Conservation (phyloP, 345 rosid genomes). For the Cardamine occulta region DNA sequence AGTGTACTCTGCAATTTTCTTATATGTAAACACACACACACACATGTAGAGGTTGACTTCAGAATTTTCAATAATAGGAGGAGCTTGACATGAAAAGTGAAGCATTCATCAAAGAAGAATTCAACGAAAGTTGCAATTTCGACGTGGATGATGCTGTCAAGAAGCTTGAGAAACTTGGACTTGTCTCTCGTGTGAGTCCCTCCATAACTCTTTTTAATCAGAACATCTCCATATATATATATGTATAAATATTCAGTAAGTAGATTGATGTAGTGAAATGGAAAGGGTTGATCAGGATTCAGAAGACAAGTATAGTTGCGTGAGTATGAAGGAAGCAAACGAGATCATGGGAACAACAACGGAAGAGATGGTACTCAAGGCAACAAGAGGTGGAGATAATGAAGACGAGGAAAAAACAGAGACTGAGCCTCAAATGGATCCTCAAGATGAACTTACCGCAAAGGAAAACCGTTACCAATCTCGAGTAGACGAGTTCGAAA, state of each 20-base stretch:
- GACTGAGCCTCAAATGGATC: conserved; percentile 16
- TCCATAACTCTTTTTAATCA: conserved; percentile 1
- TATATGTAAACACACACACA: too few species aligned
- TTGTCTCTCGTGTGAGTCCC: conserved; percentile 56
- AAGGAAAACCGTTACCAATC: conserved; percentile 33
- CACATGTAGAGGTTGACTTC: background rate
- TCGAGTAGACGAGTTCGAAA: conserved; percentile 8
- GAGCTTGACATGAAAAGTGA: conserved; percentile 68
- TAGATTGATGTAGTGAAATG: conserved; percentile 10
- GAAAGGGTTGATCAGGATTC: conserved; percentile 54
- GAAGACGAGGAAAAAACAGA: conserved; percentile 28
- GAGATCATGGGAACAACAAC: conserved; percentile 77
- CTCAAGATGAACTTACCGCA: conserved; percentile 32
- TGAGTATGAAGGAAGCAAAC: conserved; percentile 60
- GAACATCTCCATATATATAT: background rate
- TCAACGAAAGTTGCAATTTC: conserved; percentile 64
- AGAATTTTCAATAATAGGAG: conserved; percentile 23
- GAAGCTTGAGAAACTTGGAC: conserved; percentile 69
- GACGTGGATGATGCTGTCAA: conserved; percentile 78
- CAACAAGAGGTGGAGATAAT: conserved; percentile 43
- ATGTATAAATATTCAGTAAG: background rate
- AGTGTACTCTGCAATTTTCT: background rate
- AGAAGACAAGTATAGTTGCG: conserved; percentile 51
- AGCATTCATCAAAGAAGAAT: conserved; percentile 58
- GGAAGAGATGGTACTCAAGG: conserved; percentile 75